phyloP scores from a whole-genome alignment of 805 yeast species.

The Ogataea degrootiae region DNA sequence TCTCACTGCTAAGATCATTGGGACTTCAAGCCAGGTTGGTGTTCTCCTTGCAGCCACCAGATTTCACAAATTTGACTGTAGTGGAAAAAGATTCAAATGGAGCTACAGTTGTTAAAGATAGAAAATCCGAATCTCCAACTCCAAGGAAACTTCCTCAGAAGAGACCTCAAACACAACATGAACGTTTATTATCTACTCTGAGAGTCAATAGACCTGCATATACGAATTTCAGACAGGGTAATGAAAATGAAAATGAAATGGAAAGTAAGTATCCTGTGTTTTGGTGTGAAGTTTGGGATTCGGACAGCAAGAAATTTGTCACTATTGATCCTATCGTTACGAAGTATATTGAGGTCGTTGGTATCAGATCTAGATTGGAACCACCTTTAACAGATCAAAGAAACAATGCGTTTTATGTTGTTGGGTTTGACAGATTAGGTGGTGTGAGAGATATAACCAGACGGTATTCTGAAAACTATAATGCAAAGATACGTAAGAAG shows the following conservation, averaged over 20 bases:
- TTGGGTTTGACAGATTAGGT: constrained; percentile 67
- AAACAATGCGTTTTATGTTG: constrained; percentile 65
- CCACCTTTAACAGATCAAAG: constrained; percentile 60
- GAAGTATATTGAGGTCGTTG: constrained; percentile 56
- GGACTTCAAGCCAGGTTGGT: constrained; percentile 71
- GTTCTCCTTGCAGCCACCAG: constrained; percentile 87
- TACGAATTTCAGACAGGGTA: constrained; percentile 7
- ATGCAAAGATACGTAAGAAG: constrained; percentile 71
- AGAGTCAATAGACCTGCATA: constrained; percentile 22
- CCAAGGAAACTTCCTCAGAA: constrained; percentile 3
- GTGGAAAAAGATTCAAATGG: constrained; percentile 15
- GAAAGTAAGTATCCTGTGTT: constrained; percentile 56
- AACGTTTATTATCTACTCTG: constrained; percentile 23
- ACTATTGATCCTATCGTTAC: constrained; percentile 77
- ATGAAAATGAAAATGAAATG: constrained; percentile 5
- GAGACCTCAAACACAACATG: constrained; percentile 22
- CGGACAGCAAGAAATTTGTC: constrained; percentile 67
- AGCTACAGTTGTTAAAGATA: constrained; percentile 3
- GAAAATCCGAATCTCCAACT: constrained; percentile 4
- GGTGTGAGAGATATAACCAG: constrained; percentile 80
- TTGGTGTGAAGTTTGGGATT: constrained; percentile 96
- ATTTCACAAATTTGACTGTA: constrained; percentile 47
- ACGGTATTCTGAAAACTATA: constrained; percentile 66
- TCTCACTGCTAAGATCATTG: constrained; percentile 64
- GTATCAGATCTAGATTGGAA: constrained; percentile 43